Base-by-base conservation (phyloP, 768 basidiomycete species). In the Neoboletus magnificus region DNA sequence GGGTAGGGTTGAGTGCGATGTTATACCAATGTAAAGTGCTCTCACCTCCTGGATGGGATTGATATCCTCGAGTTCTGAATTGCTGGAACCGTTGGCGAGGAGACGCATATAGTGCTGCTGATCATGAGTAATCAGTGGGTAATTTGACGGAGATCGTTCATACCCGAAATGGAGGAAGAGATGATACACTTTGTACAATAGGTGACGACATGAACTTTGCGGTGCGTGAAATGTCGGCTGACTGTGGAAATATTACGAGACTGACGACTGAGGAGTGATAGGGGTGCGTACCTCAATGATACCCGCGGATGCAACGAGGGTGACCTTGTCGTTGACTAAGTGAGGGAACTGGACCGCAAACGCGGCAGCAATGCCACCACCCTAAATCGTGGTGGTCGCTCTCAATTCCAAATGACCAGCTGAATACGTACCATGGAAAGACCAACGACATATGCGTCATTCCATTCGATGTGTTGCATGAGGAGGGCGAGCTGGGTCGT, bases 401-500 rank as follows among this genome's bases (percentile, higher is more conserved):
- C 57, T 77, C 36, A 0, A 43, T 35, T 27, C 53, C 11, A 35
- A 8, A 29, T 8, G 6, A 46, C 1, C 7, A 20, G 12, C 12
- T 8, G 16, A 5, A 45, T 16, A 48, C 52, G 13, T 52, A 85
- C 88, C 91, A 93, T 92, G 22, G 89, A 91, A 16, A 90, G 73
- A 15, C 88, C 90, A 1, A 81, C 81, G 37, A 92, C 69, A 50
- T 79, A 72, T 0, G 86, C 83, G 58, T 82, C 79, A 11, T 81
- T 76, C 89, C 90, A 93, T 50, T 76, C 79, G 44, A 91, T 69
- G 58, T 91, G 82, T 59, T 92, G 90, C 79, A 93, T 81, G 47
- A 93, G 80, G 7, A 91, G 78, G 0, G 91, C 91, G n/a, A 93
- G 85, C 62, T 92, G 90, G 0, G 82, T 84, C 1, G 83, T 83